Percentiles rank a stretch among this genome's conserved stretches.
Conservation (phyloP, 2,329 filamentous ascomycete genomes). For the Fusarium sp. region DNA sequence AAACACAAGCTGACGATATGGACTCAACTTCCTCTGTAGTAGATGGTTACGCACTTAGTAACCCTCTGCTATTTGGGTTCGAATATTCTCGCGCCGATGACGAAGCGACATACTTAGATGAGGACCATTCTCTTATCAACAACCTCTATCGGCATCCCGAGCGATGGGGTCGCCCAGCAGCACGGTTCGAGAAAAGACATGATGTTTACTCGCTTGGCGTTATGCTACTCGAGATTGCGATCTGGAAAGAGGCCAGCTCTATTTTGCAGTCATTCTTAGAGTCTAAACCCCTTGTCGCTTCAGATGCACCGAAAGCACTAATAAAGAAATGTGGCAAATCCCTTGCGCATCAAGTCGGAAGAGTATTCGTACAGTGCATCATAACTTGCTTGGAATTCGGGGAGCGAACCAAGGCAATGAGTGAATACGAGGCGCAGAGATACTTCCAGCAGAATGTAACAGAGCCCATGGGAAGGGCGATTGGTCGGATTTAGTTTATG, state of each 20-base stretch:
- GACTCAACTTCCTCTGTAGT: neutral
- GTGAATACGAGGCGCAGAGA: slow-evolving; percentile 6
- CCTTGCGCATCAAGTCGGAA: slow-evolving; percentile 5
- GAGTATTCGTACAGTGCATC: neutral
- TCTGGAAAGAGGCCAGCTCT: neutral
- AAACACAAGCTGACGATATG: no score
- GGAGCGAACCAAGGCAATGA: neutral
- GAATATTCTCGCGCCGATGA: neutral
- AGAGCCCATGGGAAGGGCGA: neutral
- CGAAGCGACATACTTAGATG: neutral
- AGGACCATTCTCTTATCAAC: neutral
- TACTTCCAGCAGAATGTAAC: neutral
- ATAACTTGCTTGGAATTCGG: slow-evolving; percentile 5
- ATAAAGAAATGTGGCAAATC: slow-evolving; percentile 1
- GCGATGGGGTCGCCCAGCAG: neutral
- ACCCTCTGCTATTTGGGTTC: neutral
- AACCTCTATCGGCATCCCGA: slow-evolving; percentile 5
- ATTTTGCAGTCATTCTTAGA: slow-evolving; percentile 1
- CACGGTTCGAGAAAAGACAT: neutral
- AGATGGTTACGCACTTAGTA: neutral
- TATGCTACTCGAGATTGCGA: neutral
- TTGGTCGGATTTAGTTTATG: neutral
- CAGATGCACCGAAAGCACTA: neutral
- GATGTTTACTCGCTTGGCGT: neutral
- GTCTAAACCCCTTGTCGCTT: neutral